Evolutionary conservation across 2,329 filamentous ascomycete genomes (phyloP).

Genomic region (Stachybotrys chlorohalonatus): DNA sequence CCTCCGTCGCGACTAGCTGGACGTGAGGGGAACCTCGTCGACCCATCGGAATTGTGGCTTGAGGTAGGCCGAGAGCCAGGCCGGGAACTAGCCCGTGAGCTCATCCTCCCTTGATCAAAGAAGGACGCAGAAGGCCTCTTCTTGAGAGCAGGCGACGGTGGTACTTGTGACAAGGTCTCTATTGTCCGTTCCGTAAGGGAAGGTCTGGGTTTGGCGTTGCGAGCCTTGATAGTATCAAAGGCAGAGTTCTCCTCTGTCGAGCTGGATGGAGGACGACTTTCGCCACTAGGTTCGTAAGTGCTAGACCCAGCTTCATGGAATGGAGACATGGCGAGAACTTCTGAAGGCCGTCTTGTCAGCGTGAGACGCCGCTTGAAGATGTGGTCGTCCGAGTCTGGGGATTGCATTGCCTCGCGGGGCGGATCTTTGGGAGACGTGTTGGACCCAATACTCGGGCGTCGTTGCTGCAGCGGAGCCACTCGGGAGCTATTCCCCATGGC

Average conservation of each 20-base stretch:
- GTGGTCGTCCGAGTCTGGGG: conserved; percentile 9
- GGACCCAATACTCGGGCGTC: conserved; percentile 10
- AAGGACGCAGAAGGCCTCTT: conserved; percentile 67
- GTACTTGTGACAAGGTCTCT: conserved; percentile 70
- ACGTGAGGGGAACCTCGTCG: conserved; percentile 34
- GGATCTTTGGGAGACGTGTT: conserved; percentile 14
- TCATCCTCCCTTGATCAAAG: conserved; percentile 51
- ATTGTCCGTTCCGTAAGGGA: conserved; percentile 79
- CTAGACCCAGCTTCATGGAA: conserved; percentile 9
- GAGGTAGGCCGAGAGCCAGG: conserved; percentile 42
- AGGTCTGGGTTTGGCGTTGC: conserved; percentile 25
- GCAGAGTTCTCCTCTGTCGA: conserved; percentile 10
- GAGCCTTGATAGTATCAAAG: conserved; percentile 10
- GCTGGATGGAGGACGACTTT: conserved; percentile 7
- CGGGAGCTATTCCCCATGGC: conserved; percentile 7
- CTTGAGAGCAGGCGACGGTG: conserved; percentile 64
- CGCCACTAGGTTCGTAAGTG: conserved; percentile 9
- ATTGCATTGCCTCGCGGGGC: conserved; percentile 9
- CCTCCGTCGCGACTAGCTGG: conserved; percentile 47
- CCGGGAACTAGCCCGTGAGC: conserved; percentile 32
- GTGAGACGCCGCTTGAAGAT: conserved; percentile 16
- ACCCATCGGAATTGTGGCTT: conserved; percentile 54
- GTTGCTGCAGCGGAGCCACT: conserved; percentile 10
- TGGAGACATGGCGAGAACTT: conserved; percentile 14
- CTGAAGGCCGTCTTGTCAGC: conserved; percentile 20